Conservation (phyloP, 768 basidiomycete genomes). For the Boletales sp. region DNA sequence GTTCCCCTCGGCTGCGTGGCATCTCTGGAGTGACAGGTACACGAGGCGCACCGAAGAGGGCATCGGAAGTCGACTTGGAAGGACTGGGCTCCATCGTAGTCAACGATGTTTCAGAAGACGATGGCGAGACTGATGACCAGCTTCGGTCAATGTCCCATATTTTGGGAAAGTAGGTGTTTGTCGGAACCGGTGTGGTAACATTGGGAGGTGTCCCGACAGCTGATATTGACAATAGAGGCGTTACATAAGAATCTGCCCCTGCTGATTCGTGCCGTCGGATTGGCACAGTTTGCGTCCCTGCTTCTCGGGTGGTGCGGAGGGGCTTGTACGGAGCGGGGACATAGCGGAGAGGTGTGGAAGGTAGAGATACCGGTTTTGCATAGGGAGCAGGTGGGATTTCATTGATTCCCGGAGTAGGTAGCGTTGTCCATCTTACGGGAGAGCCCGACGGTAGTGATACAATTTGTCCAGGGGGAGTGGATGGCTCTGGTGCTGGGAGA, state of each 20-base stretch:
- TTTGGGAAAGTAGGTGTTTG: conserved; percentile 77
- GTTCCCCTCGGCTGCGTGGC: conserved; percentile 69
- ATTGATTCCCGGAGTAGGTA: conserved; percentile 58
- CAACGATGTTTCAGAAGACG: conserved; percentile 21
- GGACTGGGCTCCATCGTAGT: conserved; percentile 20
- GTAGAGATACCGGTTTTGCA: conserved; percentile 46
- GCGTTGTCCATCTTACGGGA: conserved; percentile 43
- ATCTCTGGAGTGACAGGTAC: conserved; percentile 62
- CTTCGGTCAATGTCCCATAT: conserved; percentile 69
- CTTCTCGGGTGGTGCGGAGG: conserved; percentile 12
- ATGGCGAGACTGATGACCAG: conserved; percentile 36
- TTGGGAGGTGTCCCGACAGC: conserved; percentile 77
- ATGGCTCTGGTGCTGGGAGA: conserved; percentile 15
- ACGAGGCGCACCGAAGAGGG: conserved; percentile 61
- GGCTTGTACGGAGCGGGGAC: conserved; percentile 14
- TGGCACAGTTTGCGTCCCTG: conserved; percentile 21
- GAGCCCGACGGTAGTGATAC: conserved; percentile 29
- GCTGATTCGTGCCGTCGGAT: conserved; percentile 16
- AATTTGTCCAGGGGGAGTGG: conserved; percentile 39
- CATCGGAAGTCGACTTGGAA: conserved; percentile 17
- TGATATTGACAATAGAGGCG: conserved; percentile 76
- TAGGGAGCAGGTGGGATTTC: conserved; percentile 65
- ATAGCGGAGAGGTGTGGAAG: conserved; percentile 32
- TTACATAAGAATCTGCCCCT: conserved; percentile 53
- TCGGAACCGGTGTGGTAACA: conserved; percentile 51